Percentiles rank a stretch among this genome's conserved stretches.
Evolutionary conservation across 1,284 basidiomycete genomes (phyloP).

Genomic region (Ceratobasidium sp.): DNA sequence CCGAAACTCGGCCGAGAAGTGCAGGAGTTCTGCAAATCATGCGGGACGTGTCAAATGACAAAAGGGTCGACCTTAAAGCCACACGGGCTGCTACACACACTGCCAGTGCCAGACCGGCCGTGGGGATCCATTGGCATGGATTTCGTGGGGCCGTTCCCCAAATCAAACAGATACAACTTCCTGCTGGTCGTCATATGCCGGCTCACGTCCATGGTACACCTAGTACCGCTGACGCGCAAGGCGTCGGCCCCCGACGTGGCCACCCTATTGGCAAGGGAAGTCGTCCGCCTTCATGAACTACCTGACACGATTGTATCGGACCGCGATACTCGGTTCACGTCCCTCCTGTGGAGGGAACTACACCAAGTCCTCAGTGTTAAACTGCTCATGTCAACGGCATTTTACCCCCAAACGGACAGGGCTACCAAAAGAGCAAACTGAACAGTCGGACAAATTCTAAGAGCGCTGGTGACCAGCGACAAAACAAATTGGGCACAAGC

Average conservation of each 20-base stretch:
- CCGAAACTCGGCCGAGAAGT: slow-evolving; percentile 41
- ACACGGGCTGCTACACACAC: slow-evolving; percentile 53
- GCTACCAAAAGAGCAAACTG: slow-evolving; percentile 54
- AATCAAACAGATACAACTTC: slow-evolving; percentile 51
- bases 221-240: slow-evolving; percentile 52
- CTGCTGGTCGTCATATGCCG: slow-evolving; percentile 57
- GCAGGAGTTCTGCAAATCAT: slow-evolving; percentile 38
- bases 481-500: slow-evolving; percentile 57
- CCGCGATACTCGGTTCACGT: slow-evolving; percentile 56
- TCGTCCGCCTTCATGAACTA: slow-evolving; percentile 58
- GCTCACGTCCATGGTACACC: slow-evolving; percentile 55
- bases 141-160: slow-evolving; percentile 59
- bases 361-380: slow-evolving; percentile 54
- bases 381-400: slow-evolving; percentile 58
- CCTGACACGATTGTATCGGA: slow-evolving; percentile 58
- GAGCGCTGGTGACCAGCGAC: slow-evolving; percentile 52
- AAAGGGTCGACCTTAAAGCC: slow-evolving; percentile 46
- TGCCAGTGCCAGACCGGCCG: slow-evolving; percentile 52
- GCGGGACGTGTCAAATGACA: slow-evolving; percentile 35
- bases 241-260: slow-evolving; percentile 56
- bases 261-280: slow-evolving; percentile 54
- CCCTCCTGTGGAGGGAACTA: slow-evolving; percentile 58
- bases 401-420: slow-evolving; percentile 61
- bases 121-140: slow-evolving; percentile 60
- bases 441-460: slow-evolving; percentile 57